Base-by-base conservation (phyloP, 2,329 filamentous ascomycete species). In the Aspergillus tanneri region DNA sequence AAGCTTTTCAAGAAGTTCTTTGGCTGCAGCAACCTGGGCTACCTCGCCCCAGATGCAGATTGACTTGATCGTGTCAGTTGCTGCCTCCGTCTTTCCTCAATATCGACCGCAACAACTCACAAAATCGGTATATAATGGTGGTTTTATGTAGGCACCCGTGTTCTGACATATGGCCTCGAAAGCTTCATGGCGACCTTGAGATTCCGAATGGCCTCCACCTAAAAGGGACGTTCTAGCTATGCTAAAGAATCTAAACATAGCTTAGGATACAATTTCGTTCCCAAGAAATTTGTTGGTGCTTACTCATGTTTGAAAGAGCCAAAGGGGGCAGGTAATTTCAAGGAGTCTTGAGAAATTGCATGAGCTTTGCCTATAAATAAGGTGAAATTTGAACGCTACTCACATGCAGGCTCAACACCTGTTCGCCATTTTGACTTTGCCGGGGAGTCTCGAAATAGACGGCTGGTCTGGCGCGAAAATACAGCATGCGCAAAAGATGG, bases 41-140 rank as follows among this genome's bases (percentile, higher is more conserved):
- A 52, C 34, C 16, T 55, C 61, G 2, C 64, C 64, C 62, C 64
- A 66, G 16, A 64, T 32, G 23, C 47, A 39, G 19, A 67, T 56
- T 3, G 46, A 41, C 64, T 67, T 43, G 7, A 4, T 16, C 5
- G 8, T 4, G 14, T 55, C 40, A 54, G 44, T 28, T 14, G 32
- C 16, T 37, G 8, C 25, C 28, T n/a, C 38, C 30, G 11, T 23
- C 5, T 5, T 9, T 19, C 3, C 10, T n/a, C 5, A 8, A 36
- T 1, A 41, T n/a, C n/a, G 7, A 11, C 6, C 3, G n/a, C 11
- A 27, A 16, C 27, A 3, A 48, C 45, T 11, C 53, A 65, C 65
- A 45, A 46, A 47, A 19, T 65, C 59, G 7, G 38, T 52, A 47
- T 57, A 59, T 3, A 40, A 39, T 9, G 63, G 65, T 7, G 53